phyloP scores from a whole-genome alignment of 2,329 filamentous ascomycete species.

The Talaromyces pinophilus region DNA sequence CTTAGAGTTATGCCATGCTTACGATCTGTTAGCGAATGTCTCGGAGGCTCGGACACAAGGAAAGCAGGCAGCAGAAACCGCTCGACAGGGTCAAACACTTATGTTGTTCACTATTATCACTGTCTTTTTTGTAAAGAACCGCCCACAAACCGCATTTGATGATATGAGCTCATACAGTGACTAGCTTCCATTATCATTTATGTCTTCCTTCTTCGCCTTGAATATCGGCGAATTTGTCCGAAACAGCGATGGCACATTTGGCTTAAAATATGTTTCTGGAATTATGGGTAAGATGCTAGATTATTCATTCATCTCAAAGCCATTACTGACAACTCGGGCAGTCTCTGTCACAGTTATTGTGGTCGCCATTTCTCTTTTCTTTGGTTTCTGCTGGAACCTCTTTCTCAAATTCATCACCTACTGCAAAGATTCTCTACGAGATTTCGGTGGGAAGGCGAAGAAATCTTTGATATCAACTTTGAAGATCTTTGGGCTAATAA shows the following conservation, averaged over 20 bases:
- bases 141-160: not conserved
- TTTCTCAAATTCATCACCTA: not conserved
- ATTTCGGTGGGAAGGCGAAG: not conserved
- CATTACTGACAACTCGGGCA: not conserved
- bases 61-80: slow-evolving; percentile 15
- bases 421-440: not conserved
- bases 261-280: not conserved
- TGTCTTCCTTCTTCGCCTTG: slow-evolving; percentile 13
- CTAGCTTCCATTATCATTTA: slow-evolving; percentile 9
- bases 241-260: slow-evolving; percentile 8
- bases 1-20: not conserved
- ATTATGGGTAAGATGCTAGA: not conserved
- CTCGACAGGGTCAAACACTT: slow-evolving; percentile 13
- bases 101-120: slow-evolving; percentile 19
- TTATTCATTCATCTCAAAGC: not conserved
- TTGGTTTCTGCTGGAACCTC: not conserved
- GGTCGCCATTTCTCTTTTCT: slow-evolving; percentile 1
- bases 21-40: slow-evolving; percentile 13
- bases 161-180: not conserved
- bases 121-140: slow-evolving; percentile 13
- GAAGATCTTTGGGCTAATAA: not conserved
- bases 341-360: not conserved
- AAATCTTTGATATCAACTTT: not conserved
- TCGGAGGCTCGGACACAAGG: slow-evolving; percentile 17
- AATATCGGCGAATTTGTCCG: slow-evolving; percentile 15